Evolutionary conservation across 2,329 filamentous ascomycete genomes (phyloP), one percentile per base, ranked within the genome.

Genomic region (Nemania sp.): DNA sequence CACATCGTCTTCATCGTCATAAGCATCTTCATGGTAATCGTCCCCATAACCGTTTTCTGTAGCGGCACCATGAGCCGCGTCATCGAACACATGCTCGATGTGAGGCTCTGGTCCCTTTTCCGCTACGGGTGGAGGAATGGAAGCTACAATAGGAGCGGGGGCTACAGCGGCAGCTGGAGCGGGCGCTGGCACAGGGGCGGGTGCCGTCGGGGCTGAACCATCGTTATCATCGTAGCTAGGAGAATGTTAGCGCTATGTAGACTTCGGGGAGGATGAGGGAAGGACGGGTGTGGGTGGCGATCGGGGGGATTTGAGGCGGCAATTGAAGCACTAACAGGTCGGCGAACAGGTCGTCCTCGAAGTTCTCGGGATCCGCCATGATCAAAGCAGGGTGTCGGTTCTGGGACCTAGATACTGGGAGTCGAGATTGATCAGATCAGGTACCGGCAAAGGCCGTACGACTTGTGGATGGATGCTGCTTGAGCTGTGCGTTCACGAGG

Each of bases 301-400:
- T 29, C n/a, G 15, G 41, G 32, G 38, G 20, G 29, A 22, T 3
- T 32, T 29, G 43, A 5, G 18, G 24, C 52, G 22, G 57, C 15
- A 11, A 20, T 32, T 49, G 52, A 47, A 51, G 29, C 64, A 87
- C 93, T 83, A 85, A 97, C 94, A 97, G 88, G 83, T 97, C 94
- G 76, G 94, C 94, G 81, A 97, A 97, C 82, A 97, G 92, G 86
- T 97, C 94, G 77, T 97, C 94, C 75, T 97, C 94, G 74, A 93
- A 90, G 73, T 93, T 92, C 77, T 94, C 92, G 61, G 87, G 85
- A 77, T 96, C 93, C 55, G 92, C 89, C 93, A 95, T 96, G 75
- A 57, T 86, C 79, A 68, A 64, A 57, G 73, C 49, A 27, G 57
- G 45, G 45, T n/a, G 20, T 51, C 13, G 1, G 41, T 22, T 32